Percentiles rank a stretch among this genome's conserved stretches.
Evolutionary conservation across 2,329 filamentous ascomycete species (phyloP).

Genomic region (Onygenales sp.): DNA sequence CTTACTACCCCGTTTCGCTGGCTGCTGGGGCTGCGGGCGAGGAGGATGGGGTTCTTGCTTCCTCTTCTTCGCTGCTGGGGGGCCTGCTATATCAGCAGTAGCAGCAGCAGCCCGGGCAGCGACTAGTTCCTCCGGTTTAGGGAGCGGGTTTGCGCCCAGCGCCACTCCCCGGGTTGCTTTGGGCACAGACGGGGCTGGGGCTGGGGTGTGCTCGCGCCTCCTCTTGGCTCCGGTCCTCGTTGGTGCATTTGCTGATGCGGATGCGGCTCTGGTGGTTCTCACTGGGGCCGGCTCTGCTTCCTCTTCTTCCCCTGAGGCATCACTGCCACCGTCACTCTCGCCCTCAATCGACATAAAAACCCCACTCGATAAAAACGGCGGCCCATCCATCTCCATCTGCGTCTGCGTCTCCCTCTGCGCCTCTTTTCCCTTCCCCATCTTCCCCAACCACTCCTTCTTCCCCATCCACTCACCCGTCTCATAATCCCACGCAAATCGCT

Average conservation of each 20-base stretch:
- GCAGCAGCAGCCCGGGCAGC: neutral
- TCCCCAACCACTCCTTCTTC: conserved; percentile 5
- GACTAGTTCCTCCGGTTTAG: neutral
- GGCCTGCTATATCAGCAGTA: neutral
- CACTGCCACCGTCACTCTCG: too few relatives aligned
- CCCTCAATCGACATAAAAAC: too few relatives aligned
- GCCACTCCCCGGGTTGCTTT: neutral
- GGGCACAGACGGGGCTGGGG: neutral
- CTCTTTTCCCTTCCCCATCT: neutral
- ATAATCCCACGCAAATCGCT: conserved; percentile 9
- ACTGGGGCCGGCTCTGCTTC: too few relatives aligned
- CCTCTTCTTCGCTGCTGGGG: neutral
- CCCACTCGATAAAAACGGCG: too few relatives aligned
- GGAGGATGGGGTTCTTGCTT: neutral
- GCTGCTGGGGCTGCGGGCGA: too few relatives aligned
- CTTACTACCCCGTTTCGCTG: too few relatives aligned
- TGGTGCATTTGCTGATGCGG: too few relatives aligned
- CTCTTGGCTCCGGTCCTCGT: neutral
- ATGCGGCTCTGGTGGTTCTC: too few relatives aligned
- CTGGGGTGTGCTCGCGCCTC: too few relatives aligned
- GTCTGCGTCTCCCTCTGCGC: too few relatives aligned
- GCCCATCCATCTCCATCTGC: too few relatives aligned
- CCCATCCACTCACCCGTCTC: conserved; percentile 11
- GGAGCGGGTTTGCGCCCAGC: neutral
- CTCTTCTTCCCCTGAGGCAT: too few relatives aligned